Base-by-base conservation (phyloP, 2,329 filamentous ascomycete species). In the Cordyceps militaris region DNA sequence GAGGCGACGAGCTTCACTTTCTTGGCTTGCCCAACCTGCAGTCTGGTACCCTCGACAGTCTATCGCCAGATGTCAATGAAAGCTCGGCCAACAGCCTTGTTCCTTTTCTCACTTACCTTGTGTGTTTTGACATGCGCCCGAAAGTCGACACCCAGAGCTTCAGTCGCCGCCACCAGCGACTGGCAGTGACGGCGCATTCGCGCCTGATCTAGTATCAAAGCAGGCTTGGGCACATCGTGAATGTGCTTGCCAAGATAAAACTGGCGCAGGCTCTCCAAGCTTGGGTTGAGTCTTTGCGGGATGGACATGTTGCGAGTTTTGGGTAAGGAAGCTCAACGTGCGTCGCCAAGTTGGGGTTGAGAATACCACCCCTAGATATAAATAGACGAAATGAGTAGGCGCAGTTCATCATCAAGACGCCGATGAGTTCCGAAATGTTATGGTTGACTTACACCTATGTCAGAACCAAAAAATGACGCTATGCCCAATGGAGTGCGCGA, bases 91-190 rank as follows among this genome's bases (percentile, higher is more conserved):
- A n/a, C 3, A 11, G 9, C 0, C 1, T 36, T 21, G 21, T 24
- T 3, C 38, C n/a, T 24, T n/a, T 42, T 7, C 19, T 10, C 3
- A n/a, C 23, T 38, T 4, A 82, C 81, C 70, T 87, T 87, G 66
- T 87, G 85, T 8, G 82, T 86, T 67, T 87, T 87, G 5, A 87
- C 76, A 63, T 88, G 85, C 0, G 81, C 80, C 13, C 85, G 73
- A 59, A 87, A 87, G 0, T 71, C 75, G 0, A 86, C 73, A 0
- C 71, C 72, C 0, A 87, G 66, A 10, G 70, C 66, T 6, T 73
- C 64, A 2, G 76, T 74, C 0, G 82, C 76, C 0, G 75, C 64
- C 0, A 83, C 73, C 78, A 88, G 84, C 1, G 78, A 73, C 14
- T 73, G 63, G 64, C 84, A 87, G 59, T 87, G 84, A 3, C 76